phyloP scores from a whole-genome alignment of 352 stramenopile species.

The Pythium vanterpoolii region DNA sequence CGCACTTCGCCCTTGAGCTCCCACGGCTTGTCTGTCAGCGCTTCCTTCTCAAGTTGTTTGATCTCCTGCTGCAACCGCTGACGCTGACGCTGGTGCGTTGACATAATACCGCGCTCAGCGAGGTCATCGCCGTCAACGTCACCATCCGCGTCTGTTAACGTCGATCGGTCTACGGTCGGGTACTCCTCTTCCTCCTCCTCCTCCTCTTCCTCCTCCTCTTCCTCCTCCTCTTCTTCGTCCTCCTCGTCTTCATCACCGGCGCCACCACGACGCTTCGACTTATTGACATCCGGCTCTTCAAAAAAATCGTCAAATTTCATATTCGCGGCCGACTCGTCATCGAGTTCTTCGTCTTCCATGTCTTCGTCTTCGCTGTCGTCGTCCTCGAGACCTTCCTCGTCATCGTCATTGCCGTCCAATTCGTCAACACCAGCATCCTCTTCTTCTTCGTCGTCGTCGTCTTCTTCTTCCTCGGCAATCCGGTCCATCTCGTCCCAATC shows the following conservation, averaged over 20 bases:
- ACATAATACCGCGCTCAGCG: conserved; percentile 79
- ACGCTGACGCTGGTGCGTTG: conserved; percentile 68
- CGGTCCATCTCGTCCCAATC: conserved; percentile 89
- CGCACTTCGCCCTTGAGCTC: conserved; percentile 91
- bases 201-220: conserved; percentile 33
- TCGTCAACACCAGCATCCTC: conserved; percentile 36
- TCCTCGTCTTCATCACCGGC: conserved; percentile 40
- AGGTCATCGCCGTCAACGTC: conserved; percentile 61
- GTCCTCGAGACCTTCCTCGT: conserved; percentile 64
- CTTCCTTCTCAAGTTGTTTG: conserved; percentile 81
- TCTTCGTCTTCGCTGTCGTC: conserved; percentile 72
- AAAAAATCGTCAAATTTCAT: conserved; percentile 38
- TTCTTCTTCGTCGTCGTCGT: conserved; percentile 41
- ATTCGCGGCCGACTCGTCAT: conserved; percentile 30
- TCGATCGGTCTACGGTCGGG: conserved; percentile 40
- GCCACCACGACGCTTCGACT: conserved; percentile 7
- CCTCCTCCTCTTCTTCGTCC: conserved; percentile 27
- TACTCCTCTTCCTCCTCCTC: conserved; percentile 46
- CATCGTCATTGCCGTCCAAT: conserved; percentile 31
- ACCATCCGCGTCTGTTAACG: conserved; percentile 3
- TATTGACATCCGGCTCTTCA: conserved; percentile 21
- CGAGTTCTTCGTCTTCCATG: conserved; percentile 58
- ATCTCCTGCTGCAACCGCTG: conserved; percentile 80
- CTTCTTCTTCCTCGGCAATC: conserved; percentile 69
- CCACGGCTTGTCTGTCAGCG: conserved; percentile 93